phyloP scores from a whole-genome alignment of 371 early-diverging fungal species.

The Apophysomyces trapeziformis region DNA sequence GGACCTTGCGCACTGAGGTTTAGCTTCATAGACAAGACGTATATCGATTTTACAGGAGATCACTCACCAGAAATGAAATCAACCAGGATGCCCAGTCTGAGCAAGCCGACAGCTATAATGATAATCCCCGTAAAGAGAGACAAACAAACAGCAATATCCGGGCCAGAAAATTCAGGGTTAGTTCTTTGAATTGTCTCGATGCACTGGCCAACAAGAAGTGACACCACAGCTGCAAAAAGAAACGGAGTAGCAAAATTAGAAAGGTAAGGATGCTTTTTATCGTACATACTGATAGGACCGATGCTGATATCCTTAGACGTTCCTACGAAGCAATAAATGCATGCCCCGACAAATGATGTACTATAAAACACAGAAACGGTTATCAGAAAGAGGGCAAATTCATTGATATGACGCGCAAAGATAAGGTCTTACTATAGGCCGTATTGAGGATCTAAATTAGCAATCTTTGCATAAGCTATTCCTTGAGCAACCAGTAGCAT shows the following conservation, averaged over 20 bases:
- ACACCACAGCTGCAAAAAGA: conserved; percentile 63
- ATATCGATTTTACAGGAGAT: background rate
- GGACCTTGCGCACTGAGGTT: conserved; percentile 37
- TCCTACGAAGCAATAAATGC: conserved; percentile 73
- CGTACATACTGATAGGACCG: conserved; percentile 50
- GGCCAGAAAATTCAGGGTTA: conserved; percentile 38
- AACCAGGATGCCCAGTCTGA: conserved; percentile 76
- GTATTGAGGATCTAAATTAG: conserved; percentile 63
- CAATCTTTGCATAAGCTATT: conserved; percentile 85
- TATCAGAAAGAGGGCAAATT: background rate
- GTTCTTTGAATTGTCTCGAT: conserved; percentile 45
- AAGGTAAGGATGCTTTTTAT: background rate
- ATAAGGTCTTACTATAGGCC: conserved; percentile 28
- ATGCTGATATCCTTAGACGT: conserved; percentile 83
- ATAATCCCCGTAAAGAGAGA: conserved; percentile 60
- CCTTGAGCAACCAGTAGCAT: conserved; percentile 85
- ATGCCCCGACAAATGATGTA: conserved; percentile 69
- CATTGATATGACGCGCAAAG: background rate
- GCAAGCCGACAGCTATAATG: conserved; percentile 62
- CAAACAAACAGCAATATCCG: conserved; percentile 50
- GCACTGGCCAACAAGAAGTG: conserved; percentile 68
- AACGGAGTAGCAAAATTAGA: background rate
- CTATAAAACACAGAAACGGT: background rate
- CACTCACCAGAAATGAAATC: conserved; percentile 70
- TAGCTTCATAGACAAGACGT: background rate